A percentile compares a stretch with the other conserved stretches of the same genome.
These are phyloP conservation scores for Ceratobasidium sp. DNA, from an alignment of 1,284 basidiomycete species.

Conservation along the genomic window DNA sequence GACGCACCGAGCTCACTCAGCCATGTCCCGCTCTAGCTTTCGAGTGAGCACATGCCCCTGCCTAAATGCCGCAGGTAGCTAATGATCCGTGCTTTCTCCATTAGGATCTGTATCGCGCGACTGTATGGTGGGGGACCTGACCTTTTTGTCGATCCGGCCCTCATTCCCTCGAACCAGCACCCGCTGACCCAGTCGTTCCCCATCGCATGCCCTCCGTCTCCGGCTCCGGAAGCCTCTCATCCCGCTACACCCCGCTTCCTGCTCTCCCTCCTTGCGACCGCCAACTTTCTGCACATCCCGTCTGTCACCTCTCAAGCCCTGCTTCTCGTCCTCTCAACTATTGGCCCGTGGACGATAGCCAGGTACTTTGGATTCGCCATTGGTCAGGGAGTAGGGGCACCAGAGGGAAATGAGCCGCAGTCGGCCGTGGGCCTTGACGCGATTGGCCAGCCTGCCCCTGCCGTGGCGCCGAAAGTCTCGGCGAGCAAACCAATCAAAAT, in stretches of 20 bases:
- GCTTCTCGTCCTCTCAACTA: conserved; percentile 73
- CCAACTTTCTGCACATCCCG: conserved; percentile 87
- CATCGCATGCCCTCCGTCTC: conserved; percentile 52
- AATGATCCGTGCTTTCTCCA: conserved; percentile 20
- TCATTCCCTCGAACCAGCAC: conserved; percentile 71
- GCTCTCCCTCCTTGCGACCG: conserved; percentile 85
- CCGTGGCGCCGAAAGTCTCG: conserved; percentile 35
- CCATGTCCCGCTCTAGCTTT: conserved; percentile 61
- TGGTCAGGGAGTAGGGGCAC: conserved; percentile 73
- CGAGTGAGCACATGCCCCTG: conserved; percentile 61
- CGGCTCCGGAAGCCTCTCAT: conserved; percentile 67
- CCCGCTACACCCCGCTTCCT: conserved; percentile 84
- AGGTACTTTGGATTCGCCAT: conserved; percentile 86
- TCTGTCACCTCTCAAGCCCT: conserved; percentile 80
- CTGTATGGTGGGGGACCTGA: conserved; percentile 87
- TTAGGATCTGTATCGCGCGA: conserved; percentile 81
- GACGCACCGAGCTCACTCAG: conserved; percentile 36
- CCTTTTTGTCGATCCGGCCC: conserved; percentile 71
- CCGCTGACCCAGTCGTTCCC: conserved; percentile 77
- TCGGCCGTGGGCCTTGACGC: conserved; percentile 72
- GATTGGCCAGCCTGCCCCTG: conserved; percentile 66
- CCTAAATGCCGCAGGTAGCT: conserved; percentile 14
- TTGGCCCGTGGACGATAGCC: conserved; percentile 82
- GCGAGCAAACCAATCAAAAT: conserved; percentile 28
- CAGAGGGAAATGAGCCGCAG: conserved; percentile 59